A percentile compares a stretch with the other conserved stretches of the same genome.
Evolutionary conservation across 2,329 filamentous ascomycete genomes (phyloP).

Genomic region (Claviceps fusiformis): DNA sequence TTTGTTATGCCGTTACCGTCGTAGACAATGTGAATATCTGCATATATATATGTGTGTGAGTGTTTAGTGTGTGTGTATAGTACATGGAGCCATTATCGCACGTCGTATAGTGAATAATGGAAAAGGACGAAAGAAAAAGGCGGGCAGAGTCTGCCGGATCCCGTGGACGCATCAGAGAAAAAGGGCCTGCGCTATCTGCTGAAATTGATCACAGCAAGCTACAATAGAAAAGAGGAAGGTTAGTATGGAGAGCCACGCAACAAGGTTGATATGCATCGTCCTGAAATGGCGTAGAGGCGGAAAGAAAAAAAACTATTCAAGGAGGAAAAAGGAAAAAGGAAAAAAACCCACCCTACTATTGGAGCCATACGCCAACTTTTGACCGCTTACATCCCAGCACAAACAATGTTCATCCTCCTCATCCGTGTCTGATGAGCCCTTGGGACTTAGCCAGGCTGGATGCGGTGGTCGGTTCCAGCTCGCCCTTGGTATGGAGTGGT

Average conservation of each 20-base stretch:
- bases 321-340: constrained; percentile 10
- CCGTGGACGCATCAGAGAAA: neutral
- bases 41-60: neutral
- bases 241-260: neutral
- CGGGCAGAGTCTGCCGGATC: constrained; percentile 1
- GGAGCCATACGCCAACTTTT: constrained; percentile 49
- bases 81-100: neutral
- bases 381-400: constrained; percentile 48
- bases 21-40: neutral
- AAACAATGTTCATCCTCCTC: constrained; percentile 49
- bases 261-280: neutral
- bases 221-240: neutral
- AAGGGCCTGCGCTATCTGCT: constrained; percentile 20
- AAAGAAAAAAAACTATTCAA: neutral
- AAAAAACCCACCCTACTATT: constrained; percentile 50
- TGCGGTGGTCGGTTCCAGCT: constrained; percentile 44
- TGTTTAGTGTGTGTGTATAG: neutral
- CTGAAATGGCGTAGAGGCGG: neutral
- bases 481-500: constrained; percentile 42
- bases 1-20: neutral
- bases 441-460: constrained; percentile 45
- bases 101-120: neutral
- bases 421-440: constrained; percentile 35
- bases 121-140: neutral
- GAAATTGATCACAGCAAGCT: constrained; percentile 39